Percentiles rank a stretch among this genome's conserved stretches.
Conservation (phyloP, 805 yeast species). For the Zygotorulaspora florentina region DNA sequence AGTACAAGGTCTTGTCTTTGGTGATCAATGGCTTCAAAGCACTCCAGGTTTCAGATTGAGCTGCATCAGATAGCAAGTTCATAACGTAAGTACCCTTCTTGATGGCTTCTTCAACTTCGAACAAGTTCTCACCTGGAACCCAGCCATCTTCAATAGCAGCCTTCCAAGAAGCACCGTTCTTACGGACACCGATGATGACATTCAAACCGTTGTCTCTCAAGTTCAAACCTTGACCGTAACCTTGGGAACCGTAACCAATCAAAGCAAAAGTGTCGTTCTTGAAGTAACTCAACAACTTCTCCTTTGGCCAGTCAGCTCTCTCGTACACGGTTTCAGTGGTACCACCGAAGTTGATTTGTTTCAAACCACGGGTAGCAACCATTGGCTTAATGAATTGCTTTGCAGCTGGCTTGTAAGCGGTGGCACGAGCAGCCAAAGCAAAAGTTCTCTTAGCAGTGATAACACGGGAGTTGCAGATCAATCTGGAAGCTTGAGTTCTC, state of each 20-base stretch:
- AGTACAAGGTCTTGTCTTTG: constrained; percentile 96
- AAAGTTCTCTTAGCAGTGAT: constrained; percentile 64
- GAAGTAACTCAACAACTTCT: constrained; percentile 92
- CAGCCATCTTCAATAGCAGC: constrained; percentile 99
- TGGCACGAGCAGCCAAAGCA: constrained; percentile 43
- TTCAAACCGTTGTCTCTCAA: constrained; percentile 98
- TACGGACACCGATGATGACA: constrained; percentile 97
- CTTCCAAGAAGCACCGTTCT: constrained; percentile 99
- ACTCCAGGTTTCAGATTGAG: constrained; percentile 98
- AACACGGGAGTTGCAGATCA: constrained; percentile 39
- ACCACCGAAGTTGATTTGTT: constrained; percentile 96
- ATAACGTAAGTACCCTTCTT: constrained; percentile 86
- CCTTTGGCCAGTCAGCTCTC: constrained; percentile 99
- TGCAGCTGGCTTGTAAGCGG: constrained; percentile 58
- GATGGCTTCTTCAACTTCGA: constrained; percentile 92
- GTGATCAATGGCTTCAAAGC: constrained; percentile 84
- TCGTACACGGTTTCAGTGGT: constrained; percentile 93
- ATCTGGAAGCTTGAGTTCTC: constrained; percentile 44
- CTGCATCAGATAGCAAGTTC: constrained; percentile 99
- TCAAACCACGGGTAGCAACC: constrained; percentile 79
- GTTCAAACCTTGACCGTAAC: constrained; percentile 99
- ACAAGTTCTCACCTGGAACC: constrained; percentile 99
- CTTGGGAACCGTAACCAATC: constrained; percentile 99
- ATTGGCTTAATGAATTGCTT: constrained; percentile 44
- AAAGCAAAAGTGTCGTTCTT: constrained; percentile 96